phyloP scores from a whole-genome alignment of 257 asterid species.

The Solanum etuberosum region DNA sequence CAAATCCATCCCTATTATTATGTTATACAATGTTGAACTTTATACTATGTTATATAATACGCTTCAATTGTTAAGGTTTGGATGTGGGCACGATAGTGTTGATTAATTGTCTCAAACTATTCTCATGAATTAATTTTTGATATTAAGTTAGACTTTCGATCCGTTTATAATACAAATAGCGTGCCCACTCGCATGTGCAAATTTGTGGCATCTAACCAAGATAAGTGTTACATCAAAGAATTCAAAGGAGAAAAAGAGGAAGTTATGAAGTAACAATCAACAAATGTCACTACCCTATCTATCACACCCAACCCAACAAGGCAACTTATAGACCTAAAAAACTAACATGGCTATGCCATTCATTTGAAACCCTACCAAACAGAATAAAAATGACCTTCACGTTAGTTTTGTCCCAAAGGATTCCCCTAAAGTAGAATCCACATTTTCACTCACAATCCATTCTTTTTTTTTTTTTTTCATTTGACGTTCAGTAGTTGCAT shows the following conservation, averaged over 20 bases:
- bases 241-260: conserved; percentile 8
- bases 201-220: neutral
- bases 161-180: neutral
- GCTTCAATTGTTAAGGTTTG: neutral
- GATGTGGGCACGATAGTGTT: neutral
- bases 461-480: too few relatives aligned
- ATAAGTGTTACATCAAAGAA: neutral
- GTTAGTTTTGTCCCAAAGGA: conserved; percentile 20
- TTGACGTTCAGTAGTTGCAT: neutral
- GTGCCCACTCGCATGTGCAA: neutral
- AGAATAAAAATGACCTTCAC: conserved; percentile 20
- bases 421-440: neutral
- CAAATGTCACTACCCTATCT: neutral
- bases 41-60: neutral
- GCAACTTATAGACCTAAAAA: neutral
- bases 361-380: neutral
- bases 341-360: conserved; percentile 25
- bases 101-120: neutral
- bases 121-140: neutral
- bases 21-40: neutral
- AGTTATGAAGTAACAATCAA: conserved; percentile 26
- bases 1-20: neutral
- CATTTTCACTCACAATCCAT: neutral
- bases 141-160: neutral
- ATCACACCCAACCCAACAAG: conserved; percentile 4